phyloP scores from a whole-genome alignment of 768 basidiomycete species.

The Lactarius sp. region DNA sequence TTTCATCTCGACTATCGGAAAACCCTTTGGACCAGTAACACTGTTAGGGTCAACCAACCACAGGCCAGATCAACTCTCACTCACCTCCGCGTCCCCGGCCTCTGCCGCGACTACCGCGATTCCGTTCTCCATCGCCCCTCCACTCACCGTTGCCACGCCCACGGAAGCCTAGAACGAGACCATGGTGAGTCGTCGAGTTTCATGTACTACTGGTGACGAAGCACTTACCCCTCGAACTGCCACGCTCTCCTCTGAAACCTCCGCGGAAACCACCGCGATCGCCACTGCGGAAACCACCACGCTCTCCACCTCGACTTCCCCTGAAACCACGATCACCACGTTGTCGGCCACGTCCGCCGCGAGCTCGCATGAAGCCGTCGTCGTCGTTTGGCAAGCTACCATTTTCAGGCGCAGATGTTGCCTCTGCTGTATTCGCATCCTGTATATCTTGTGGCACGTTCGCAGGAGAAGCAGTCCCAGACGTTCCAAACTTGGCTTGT shows the following conservation, averaged over 20 bases:
- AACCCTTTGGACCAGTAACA: slow-evolving; percentile 5
- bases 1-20: slow-evolving; percentile 19
- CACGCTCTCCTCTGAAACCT: slow-evolving; percentile 33
- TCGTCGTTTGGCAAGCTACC: slow-evolving; percentile 40
- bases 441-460: slow-evolving; percentile 30
- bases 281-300: slow-evolving; percentile 20
- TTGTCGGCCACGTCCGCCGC: slow-evolving; percentile 23
- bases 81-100: slow-evolving; percentile 32
- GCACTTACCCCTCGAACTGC: slow-evolving; percentile 29
- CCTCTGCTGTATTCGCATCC: slow-evolving; percentile 27
- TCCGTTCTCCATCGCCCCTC: slow-evolving; percentile 29
- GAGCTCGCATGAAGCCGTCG: slow-evolving; percentile 50
- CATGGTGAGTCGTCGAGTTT: background rate
- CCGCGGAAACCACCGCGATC: slow-evolving; percentile 42
- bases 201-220: background rate
- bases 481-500: slow-evolving; percentile 72
- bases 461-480: slow-evolving; percentile 41
- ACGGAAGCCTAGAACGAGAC: slow-evolving; percentile 17
- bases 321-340: slow-evolving; percentile 21
- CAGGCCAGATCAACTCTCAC: slow-evolving; percentile 6
- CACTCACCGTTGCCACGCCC: slow-evolving; percentile 33
- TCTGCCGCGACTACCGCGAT: slow-evolving; percentile 31
- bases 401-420: slow-evolving; percentile 28
- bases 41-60: slow-evolving; percentile 1
- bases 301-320: slow-evolving; percentile 23